Percentiles rank a stretch among this genome's conserved stretches.
These are phyloP conservation scores for Aspergillus quadrilineatus DNA, from an alignment of 2,329 filamentous ascomycete genomes.

Conservation along the genomic window DNA sequence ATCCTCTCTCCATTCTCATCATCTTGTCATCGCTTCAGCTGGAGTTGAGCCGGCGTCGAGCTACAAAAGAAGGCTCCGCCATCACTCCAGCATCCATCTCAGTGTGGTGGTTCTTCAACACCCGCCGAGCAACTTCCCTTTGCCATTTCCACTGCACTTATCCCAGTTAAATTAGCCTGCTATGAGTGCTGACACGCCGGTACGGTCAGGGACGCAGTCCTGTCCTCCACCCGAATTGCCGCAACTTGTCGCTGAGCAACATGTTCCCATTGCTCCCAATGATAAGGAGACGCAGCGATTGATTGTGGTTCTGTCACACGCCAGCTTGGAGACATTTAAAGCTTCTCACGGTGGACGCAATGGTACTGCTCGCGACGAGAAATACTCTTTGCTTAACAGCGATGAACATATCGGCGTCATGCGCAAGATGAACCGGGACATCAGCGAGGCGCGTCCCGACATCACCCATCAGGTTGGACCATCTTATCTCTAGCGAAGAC, in stretches of 20 bases:
- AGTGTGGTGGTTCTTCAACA: not conserved
- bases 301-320: slow-evolving; percentile 95
- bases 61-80: not conserved
- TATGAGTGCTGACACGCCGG: slow-evolving; percentile 30
- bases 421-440: slow-evolving; percentile 99
- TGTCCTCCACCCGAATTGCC: slow-evolving; percentile 88
- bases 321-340: slow-evolving; percentile 96
- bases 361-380: slow-evolving; percentile 74
- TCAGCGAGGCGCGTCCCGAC: slow-evolving; percentile 94
- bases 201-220: slow-evolving; percentile 76
- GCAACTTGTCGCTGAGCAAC: slow-evolving; percentile 89
- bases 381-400: slow-evolving; percentile 96
- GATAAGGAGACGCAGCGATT: slow-evolving; percentile 90
- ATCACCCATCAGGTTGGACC: slow-evolving; percentile 91
- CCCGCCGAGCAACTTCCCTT: not conserved
- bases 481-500: not conserved
- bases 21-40: not conserved
- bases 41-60: not conserved
- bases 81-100: not conserved
- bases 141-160: not conserved
- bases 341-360: slow-evolving; percentile 70
- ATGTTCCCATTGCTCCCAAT: slow-evolving; percentile 74
- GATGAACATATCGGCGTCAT: slow-evolving; percentile 99
- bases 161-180: not conserved
- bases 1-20: not conserved